Evolutionary conservation across 2,329 filamentous ascomycete species (phyloP).

Genomic region (Penicillium sp.): DNA sequence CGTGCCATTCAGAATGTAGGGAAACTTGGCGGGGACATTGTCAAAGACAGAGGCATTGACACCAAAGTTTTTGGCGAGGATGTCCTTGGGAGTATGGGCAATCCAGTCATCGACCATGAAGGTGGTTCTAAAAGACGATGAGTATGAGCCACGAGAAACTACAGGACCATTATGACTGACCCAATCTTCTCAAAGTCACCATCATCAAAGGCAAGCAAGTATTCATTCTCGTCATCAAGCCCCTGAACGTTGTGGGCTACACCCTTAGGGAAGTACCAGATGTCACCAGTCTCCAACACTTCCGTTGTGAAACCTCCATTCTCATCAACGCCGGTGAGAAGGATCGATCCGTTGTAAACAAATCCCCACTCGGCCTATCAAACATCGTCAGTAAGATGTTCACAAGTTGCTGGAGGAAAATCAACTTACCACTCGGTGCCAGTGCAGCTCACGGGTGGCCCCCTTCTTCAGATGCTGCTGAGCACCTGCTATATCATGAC

Average conservation of each 20-base stretch:
- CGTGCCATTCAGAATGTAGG: constrained; percentile 65
- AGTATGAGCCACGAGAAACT: not conserved
- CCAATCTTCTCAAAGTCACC: constrained; percentile 67
- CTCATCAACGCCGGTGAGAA: constrained; percentile 66
- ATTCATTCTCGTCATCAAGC: constrained; percentile 69
- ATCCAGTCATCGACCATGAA: constrained; percentile 75
- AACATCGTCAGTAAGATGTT: not conserved
- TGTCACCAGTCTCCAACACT: constrained; percentile 63
- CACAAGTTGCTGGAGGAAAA: not conserved
- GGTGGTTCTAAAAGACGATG: constrained; percentile 56
- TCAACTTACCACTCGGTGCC: constrained; percentile 64
- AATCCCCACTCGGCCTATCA: constrained; percentile 68
- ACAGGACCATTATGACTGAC: constrained; percentile 38
- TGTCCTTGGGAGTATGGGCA: constrained; percentile 63
- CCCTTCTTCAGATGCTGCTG: constrained; percentile 71
- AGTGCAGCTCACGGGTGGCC: constrained; percentile 67
- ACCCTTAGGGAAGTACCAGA: constrained; percentile 72
- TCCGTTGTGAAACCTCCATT: constrained; percentile 58
- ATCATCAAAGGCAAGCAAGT: constrained; percentile 68
- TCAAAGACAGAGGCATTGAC: constrained; percentile 64
- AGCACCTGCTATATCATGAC: constrained; percentile 67
- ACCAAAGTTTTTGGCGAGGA: constrained; percentile 72
- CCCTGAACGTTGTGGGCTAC: constrained; percentile 64
- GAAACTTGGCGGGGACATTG: constrained; percentile 59
- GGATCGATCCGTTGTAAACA: constrained; percentile 61